These are phyloP conservation scores for Fagus crenata DNA, from an alignment of 306 rosid species.

Conservation along the genomic window DNA sequence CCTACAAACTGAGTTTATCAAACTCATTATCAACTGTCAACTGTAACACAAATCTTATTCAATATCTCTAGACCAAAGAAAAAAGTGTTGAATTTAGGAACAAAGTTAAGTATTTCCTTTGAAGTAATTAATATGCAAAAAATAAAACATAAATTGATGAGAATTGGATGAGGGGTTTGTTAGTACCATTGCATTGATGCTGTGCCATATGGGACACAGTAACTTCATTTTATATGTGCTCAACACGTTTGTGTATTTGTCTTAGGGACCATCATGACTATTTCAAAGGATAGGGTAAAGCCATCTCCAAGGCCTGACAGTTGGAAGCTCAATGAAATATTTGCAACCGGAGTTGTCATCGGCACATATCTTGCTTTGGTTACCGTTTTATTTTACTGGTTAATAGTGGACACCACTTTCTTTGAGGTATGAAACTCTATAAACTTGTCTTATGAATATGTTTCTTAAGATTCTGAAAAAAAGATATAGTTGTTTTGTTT, in stretches of 20 bases:
- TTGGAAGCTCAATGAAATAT: conserved; percentile 87
- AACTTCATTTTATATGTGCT: conserved; percentile 5
- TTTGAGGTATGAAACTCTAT: conserved; percentile 57
- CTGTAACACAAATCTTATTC: too few species aligned
- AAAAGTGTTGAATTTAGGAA: too few species aligned
- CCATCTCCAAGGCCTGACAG: conserved; percentile 89
- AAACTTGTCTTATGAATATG: background rate
- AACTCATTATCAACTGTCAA: too few species aligned
- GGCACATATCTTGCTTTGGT: conserved; percentile 84
- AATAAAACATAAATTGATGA: background rate
- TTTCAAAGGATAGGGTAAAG: conserved; percentile 77
- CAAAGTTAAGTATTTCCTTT: background rate
- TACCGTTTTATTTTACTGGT: conserved; percentile 74
- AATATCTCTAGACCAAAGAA: too few species aligned
- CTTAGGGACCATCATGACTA: conserved; percentile 85
- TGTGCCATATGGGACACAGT: background rate
- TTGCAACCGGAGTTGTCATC: conserved; percentile 77
- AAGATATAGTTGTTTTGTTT: background rate
- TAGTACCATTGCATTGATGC: background rate
- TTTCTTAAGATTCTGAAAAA: conserved; percentile 11
- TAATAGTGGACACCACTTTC: conserved; percentile 58
- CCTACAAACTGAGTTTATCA: too few species aligned
- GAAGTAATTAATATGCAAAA: background rate
- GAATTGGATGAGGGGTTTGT: background rate
- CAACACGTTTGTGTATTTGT: conserved; percentile 13